phyloP scores from a whole-genome alignment of 2,329 filamentous ascomycete species.

The Talaromyces sp. region DNA sequence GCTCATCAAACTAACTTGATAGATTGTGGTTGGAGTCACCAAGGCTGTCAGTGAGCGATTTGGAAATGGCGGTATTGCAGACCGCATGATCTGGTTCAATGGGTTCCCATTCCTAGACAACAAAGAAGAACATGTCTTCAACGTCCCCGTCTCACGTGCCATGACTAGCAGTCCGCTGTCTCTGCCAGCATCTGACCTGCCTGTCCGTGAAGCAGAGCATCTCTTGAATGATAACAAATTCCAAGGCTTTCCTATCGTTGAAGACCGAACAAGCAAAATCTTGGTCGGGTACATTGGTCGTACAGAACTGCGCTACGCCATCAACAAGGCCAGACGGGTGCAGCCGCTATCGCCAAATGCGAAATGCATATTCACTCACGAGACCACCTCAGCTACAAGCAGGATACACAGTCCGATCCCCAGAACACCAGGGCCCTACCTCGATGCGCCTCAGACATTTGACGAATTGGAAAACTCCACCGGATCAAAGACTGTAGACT shows the following conservation, averaged over 20 bases:
- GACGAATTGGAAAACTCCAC: slow-evolving; percentile 58
- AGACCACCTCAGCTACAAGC: slow-evolving; percentile 39
- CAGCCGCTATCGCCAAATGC: slow-evolving; percentile 63
- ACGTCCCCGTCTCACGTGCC: slow-evolving; percentile 83
- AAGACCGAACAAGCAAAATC: slow-evolving; percentile 65
- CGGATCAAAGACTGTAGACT: slow-evolving; percentile 64
- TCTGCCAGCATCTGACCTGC: slow-evolving; percentile 70
- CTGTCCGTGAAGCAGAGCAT: slow-evolving; percentile 71
- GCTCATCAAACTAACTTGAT: slow-evolving; percentile 13
- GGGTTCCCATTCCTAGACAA: slow-evolving; percentile 95
- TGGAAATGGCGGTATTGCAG: slow-evolving; percentile 93
- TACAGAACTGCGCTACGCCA: slow-evolving; percentile 85
- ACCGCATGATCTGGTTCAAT: slow-evolving; percentile 98
- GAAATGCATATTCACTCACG: slow-evolving; percentile 67
- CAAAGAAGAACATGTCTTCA: slow-evolving; percentile 96
- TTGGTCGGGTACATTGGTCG: slow-evolving; percentile 89
- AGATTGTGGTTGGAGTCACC: slow-evolving; percentile 92
- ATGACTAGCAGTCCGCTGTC: slow-evolving; percentile 77
- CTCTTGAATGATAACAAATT: slow-evolving; percentile 75
- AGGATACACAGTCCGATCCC: slow-evolving; percentile 20
- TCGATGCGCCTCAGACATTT: slow-evolving; percentile 51
- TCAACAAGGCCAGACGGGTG: slow-evolving; percentile 72
- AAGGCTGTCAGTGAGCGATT: slow-evolving; percentile 89
- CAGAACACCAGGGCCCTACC: not conserved
- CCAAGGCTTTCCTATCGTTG: slow-evolving; percentile 89